phyloP scores from a whole-genome alignment of 495 filamentous ascomycete species.

The Hypoxylon lienhwacheense region DNA sequence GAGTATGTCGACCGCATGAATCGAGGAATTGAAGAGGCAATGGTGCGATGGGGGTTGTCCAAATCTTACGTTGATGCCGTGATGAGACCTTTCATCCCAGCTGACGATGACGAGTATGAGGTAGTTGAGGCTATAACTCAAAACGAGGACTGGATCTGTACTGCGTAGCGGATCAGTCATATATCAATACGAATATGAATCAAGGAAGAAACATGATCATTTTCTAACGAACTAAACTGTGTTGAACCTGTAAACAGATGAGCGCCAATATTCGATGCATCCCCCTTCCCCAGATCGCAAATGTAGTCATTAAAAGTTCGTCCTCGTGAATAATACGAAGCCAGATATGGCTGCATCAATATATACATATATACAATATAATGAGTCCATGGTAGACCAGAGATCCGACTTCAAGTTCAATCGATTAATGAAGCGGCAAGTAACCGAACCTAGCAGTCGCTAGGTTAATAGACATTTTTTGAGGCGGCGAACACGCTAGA shows the following conservation, averaged over 20 bases:
- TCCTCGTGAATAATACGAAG: too few relatives aligned
- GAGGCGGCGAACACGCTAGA: not conserved
- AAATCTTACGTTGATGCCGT: slow-evolving; percentile 34
- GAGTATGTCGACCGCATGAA: slow-evolving; percentile 50
- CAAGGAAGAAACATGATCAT: too few relatives aligned
- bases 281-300: too few relatives aligned
- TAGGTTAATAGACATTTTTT: not conserved
- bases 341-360: too few relatives aligned
- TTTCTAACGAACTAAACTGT: too few relatives aligned
- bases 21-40: slow-evolving; percentile 42
- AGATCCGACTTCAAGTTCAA: not conserved
- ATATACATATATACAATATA: slow-evolving; percentile 2
- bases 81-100: slow-evolving; percentile 22
- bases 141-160: not conserved
- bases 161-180: not conserved
- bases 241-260: too few relatives aligned
- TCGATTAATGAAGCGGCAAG: not conserved
- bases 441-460: too few relatives aligned
- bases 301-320: too few relatives aligned
- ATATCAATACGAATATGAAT: slow-evolving; percentile 1
- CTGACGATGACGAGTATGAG: not conserved
- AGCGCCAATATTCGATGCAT: too few relatives aligned
- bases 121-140: too few relatives aligned
- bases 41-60: slow-evolving; percentile 39
- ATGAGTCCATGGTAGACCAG: not conserved